Percentiles rank a stretch among this genome's conserved stretches.
Conservation (phyloP, 306 rosid genomes). For the Cotoneaster glaucophyllus region DNA sequence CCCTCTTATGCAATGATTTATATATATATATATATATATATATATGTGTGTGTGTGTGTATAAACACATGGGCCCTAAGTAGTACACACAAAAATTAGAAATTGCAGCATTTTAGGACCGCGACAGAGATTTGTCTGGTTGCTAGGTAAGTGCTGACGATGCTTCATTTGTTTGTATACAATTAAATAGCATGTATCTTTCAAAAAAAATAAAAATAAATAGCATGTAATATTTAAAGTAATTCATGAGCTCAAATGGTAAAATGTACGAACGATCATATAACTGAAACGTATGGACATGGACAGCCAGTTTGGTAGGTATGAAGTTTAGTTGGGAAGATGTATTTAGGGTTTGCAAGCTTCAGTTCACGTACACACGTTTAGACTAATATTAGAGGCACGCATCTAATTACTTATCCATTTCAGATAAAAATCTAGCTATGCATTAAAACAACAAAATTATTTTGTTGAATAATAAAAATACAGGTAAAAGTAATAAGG, state of each 20-base stretch:
- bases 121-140: not conserved
- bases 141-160: not conserved
- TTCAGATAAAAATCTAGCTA: not conserved
- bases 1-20: no score
- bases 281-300: not conserved
- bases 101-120: not conserved
- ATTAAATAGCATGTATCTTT: not conserved
- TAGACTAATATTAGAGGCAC: not conserved
- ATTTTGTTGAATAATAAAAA: not conserved
- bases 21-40: no score
- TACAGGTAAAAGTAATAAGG: not conserved
- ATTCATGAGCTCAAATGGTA: not conserved
- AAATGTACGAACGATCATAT: not conserved
- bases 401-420: not conserved
- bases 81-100: no score
- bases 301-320: not conserved
- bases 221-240: not conserved
- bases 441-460: not conserved
- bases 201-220: no score
- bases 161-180: not conserved
- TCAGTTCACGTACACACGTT: not conserved
- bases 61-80: not conserved
- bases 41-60: no score
- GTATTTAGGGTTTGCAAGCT: not conserved
- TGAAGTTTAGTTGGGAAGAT: conserved; percentile 1